Conservation (phyloP, 2,329 filamentous ascomycete genomes). For the Colletotrichum sp. region DNA sequence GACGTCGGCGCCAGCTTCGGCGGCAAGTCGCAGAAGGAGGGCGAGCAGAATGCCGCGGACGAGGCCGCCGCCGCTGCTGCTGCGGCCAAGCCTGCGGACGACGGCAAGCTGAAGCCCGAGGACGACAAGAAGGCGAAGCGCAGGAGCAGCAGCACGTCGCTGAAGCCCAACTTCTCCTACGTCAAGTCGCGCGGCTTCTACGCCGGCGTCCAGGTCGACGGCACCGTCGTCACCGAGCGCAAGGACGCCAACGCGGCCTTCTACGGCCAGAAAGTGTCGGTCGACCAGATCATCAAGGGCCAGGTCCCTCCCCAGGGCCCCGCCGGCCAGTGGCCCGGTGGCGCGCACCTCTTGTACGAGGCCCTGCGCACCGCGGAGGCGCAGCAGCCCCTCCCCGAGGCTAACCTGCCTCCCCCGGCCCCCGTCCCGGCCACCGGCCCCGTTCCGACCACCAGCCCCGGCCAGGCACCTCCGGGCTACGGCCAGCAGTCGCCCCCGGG, state of each 20-base stretch:
- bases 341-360: constrained; percentile 33
- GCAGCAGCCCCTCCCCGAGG: constrained; percentile 20
- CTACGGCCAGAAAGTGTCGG: constrained; percentile 67
- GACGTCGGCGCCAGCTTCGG: constrained; percentile 54
- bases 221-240: constrained; percentile 84
- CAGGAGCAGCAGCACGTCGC: constrained; percentile 23
- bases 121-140: constrained; percentile 9
- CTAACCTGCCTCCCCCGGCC: constrained; percentile 16
- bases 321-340: constrained; percentile 35
- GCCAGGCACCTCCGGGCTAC: neutral
- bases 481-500: neutral
- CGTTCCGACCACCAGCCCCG: neutral
- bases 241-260: constrained; percentile 89
- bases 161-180: constrained; percentile 65
- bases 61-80: neutral
- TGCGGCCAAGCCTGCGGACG: constrained; percentile 23
- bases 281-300: constrained; percentile 52
- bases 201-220: constrained; percentile 84
- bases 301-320: constrained; percentile 36
- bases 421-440: neutral
- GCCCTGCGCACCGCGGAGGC: constrained; percentile 36
- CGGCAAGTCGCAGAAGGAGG: constrained; percentile 17
- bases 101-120: constrained; percentile 48
- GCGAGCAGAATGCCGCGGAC: constrained; percentile 16
- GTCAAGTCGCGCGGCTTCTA: constrained; percentile 91